Percentiles rank a stretch among this genome's conserved stretches.
Conservation (phyloP, 2,329 filamentous ascomycete genomes). For the Neonectria hederae region DNA sequence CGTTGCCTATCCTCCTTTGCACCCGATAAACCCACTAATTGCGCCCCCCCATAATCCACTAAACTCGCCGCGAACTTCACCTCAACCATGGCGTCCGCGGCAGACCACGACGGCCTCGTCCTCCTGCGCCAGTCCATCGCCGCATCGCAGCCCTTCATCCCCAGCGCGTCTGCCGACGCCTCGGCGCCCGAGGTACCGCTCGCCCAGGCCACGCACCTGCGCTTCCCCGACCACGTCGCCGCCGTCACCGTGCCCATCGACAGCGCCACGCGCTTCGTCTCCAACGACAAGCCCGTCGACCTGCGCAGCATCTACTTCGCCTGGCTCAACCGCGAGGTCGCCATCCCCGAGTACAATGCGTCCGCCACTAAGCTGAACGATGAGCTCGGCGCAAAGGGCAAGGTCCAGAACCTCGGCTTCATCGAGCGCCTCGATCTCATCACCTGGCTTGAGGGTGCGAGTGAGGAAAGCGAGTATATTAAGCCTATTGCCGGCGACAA, state of each 20-base stretch:
- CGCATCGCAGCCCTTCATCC: conserved; percentile 73
- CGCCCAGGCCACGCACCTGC: conserved; percentile 79
- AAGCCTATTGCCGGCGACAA: conserved; percentile 78
- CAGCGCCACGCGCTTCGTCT: conserved; percentile 85
- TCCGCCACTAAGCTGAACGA: conserved; percentile 83
- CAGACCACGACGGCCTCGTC: conserved; percentile 79
- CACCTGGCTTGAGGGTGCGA: conserved; percentile 90
- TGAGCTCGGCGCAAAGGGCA: conserved; percentile 72
- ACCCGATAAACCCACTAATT: background rate
- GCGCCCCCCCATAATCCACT: background rate
- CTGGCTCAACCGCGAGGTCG: conserved; percentile 91
- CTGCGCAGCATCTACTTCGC: conserved; percentile 96
- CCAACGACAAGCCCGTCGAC: conserved; percentile 79
- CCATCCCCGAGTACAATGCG: conserved; percentile 90
- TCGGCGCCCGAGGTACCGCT: conserved; percentile 71
- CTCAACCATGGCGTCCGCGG: conserved; percentile 62
- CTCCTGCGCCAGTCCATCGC: conserved; percentile 87
- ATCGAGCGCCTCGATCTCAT: conserved; percentile 91
- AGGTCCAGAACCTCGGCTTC: conserved; percentile 89
- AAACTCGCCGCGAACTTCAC: conserved; percentile 19
- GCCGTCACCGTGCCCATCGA: conserved; percentile 74
- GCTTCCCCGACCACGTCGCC: conserved; percentile 69
- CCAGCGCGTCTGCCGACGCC: conserved; percentile 75
- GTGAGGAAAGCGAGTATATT: conserved; percentile 92
- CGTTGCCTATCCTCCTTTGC: background rate